Percentiles rank a stretch among this genome's conserved stretches.
phyloP scores from a whole-genome alignment of 2,329 filamentous ascomycete genomes.

The Colletotrichum eremochloae region DNA sequence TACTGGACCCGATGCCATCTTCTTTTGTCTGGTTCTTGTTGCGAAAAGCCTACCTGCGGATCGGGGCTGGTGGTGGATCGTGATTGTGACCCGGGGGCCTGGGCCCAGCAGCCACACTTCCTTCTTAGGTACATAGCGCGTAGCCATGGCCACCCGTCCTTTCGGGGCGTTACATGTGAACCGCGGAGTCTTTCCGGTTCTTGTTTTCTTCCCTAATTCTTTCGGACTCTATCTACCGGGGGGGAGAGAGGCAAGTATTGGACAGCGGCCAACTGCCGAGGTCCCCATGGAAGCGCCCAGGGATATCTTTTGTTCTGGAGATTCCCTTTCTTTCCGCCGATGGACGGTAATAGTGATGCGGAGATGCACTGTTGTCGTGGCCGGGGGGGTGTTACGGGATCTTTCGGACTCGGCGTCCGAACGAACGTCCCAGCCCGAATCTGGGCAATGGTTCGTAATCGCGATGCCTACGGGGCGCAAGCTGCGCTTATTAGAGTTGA shows the following conservation, averaged over 20 bases:
- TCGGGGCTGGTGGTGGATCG: conserved; percentile 23
- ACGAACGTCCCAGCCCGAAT: neutral
- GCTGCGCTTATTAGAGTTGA: neutral
- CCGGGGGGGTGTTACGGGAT: conserved; percentile 17
- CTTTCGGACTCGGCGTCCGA: conserved; percentile 24
- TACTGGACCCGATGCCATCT: neutral
- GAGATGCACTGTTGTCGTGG: neutral
- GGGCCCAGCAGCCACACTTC: conserved; percentile 6
- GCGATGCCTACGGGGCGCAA: neutral
- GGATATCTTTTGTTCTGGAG: neutral
- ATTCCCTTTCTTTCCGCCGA: neutral
- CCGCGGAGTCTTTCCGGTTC: neutral
- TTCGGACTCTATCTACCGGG: no score
- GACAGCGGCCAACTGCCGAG: neutral
- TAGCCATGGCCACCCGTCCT: neutral
- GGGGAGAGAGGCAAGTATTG: neutral
- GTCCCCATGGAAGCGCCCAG: neutral
- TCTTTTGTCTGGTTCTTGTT: neutral
- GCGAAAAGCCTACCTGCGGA: neutral
- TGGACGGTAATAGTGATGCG: neutral
- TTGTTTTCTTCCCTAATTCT: neutral
- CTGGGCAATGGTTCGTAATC: neutral
- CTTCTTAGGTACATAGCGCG: no score
- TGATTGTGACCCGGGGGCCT: conserved; percentile 7
- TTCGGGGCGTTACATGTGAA: neutral